Conservation (phyloP, 2,329 filamentous ascomycete species). For the Scedosporium minutisporum region DNA sequence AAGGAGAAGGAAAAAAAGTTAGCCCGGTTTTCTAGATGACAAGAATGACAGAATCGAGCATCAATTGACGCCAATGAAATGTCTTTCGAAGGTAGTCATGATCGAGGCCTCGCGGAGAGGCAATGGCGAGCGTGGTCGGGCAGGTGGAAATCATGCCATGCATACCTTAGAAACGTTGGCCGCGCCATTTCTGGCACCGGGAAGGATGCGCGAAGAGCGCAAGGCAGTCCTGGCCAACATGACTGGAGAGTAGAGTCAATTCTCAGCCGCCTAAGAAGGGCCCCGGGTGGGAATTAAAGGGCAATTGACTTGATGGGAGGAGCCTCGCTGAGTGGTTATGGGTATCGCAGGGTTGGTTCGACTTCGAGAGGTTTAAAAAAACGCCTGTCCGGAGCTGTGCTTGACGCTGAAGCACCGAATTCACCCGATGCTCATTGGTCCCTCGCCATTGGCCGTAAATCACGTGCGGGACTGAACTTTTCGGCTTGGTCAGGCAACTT, state of each 20-base stretch:
- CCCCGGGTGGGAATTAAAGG: conserved; percentile 2
- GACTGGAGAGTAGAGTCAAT: conserved; percentile 30
- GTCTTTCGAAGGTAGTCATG: not conserved
- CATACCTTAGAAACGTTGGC: conserved; percentile 64
- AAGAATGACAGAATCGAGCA: conserved; percentile 5
- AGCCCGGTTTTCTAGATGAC: not conserved
- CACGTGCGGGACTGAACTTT: conserved; percentile 9
- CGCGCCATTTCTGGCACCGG: conserved; percentile 64
- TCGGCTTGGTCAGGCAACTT: conserved; percentile 4
- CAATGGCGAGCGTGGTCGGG: not conserved
- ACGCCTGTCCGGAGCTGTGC: conserved; percentile 6
- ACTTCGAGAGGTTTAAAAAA: conserved; percentile 8
- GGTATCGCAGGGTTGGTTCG: conserved; percentile 1
- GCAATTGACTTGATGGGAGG: conserved; percentile 5
- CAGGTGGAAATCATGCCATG: conserved; percentile 8
- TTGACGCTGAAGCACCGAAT: conserved; percentile 11
- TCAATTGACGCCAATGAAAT: not conserved
- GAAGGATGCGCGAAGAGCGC: conserved; percentile 79
- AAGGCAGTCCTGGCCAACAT: conserved; percentile 93
- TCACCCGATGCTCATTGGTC: conserved; percentile 13
- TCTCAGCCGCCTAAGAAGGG: conserved; percentile 6
- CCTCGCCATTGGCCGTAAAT: conserved; percentile 3
- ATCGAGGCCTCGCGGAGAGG: conserved; percentile 6
- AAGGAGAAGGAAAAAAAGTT: conserved; percentile 13
- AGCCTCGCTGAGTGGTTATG: conserved; percentile 1